A percentile compares a stretch with the other conserved stretches of the same genome.
Conservation (phyloP, 257 asterid genomes). For the Sherardia arvensis region DNA sequence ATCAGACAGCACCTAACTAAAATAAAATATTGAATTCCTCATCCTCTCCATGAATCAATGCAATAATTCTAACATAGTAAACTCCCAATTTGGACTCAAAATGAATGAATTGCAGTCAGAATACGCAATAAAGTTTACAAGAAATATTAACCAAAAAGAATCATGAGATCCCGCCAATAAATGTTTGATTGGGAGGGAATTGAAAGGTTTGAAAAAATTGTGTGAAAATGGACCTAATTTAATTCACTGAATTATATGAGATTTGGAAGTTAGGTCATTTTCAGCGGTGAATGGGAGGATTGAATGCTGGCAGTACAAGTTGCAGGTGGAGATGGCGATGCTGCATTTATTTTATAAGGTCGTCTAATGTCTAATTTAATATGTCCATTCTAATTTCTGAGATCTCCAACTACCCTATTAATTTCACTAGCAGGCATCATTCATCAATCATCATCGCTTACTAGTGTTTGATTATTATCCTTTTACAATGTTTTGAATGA, state of each 20-base stretch:
- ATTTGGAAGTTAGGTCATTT: slow-evolving; percentile 2
- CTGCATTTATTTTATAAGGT: slow-evolving; percentile 8
- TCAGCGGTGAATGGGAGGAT: neutral
- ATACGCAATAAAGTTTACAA: neutral
- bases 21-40: neutral
- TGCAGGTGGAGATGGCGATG: neutral
- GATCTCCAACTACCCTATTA: slow-evolving; percentile 7
- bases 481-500: too few relatives aligned
- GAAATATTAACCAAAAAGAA: neutral
- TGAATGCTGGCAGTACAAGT: neutral
- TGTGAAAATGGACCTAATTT: slow-evolving; percentile 1
- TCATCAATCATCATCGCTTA: neutral
- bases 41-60: neutral
- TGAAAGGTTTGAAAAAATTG: slow-evolving; percentile 7
- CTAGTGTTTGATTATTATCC: too few relatives aligned
- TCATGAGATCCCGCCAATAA: neutral
- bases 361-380: neutral
- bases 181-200: slow-evolving; percentile 5
- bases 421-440: neutral
- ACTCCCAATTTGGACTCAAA: neutral
- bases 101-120: neutral
- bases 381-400: neutral
- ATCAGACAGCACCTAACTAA: neutral
- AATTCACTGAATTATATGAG: neutral
- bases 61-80: neutral